Evolutionary conservation across 139 green algal genomes (phyloP).

Genomic region (Picocystis salinarum): DNA sequence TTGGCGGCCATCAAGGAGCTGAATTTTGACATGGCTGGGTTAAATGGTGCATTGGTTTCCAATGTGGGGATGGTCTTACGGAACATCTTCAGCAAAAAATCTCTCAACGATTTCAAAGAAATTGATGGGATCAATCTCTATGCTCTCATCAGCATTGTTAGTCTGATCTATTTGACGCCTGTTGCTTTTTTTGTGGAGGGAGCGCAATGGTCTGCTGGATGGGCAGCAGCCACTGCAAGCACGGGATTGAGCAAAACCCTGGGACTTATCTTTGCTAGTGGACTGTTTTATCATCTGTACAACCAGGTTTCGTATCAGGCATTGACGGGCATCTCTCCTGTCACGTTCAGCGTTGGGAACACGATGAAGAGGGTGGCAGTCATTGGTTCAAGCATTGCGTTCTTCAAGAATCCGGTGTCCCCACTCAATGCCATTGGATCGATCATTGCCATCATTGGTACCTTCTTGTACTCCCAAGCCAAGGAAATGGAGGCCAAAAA

Average conservation of each 20-base stretch:
- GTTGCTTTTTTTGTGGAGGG: constrained; percentile 42
- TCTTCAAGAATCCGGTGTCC: constrained; percentile 50
- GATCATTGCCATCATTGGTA: constrained; percentile 60
- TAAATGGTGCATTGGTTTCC: constrained; percentile 73
- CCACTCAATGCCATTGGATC: constrained; percentile 61
- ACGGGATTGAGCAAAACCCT: constrained; percentile 24
- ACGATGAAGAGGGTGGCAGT: constrained; percentile 86
- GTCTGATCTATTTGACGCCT: constrained; percentile 53
- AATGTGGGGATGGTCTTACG: constrained; percentile 82
- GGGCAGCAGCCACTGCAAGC: constrained; percentile 21
- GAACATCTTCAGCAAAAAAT: constrained; percentile 80
- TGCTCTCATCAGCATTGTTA: constrained; percentile 63
- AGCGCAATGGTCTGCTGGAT: constrained; percentile 20
- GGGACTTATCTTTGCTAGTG: constrained; percentile 35
- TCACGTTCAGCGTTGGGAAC: constrained; percentile 79
- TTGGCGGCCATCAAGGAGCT: constrained; percentile 72
- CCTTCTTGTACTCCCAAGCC: constrained; percentile 59
- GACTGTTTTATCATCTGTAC: constrained; percentile 79
- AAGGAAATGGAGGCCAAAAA: constrained; percentile 33
- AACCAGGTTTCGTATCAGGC: constrained; percentile 85
- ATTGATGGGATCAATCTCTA: constrained; percentile 90
- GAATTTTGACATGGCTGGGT: constrained; percentile 42
- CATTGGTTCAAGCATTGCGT: constrained; percentile 43
- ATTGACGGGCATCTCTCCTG: constrained; percentile 56
- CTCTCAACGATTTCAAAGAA: constrained; percentile 65